Evolutionary conservation across 768 basidiomycete genomes (phyloP).

Genomic region (Termitomyces heimii): DNA sequence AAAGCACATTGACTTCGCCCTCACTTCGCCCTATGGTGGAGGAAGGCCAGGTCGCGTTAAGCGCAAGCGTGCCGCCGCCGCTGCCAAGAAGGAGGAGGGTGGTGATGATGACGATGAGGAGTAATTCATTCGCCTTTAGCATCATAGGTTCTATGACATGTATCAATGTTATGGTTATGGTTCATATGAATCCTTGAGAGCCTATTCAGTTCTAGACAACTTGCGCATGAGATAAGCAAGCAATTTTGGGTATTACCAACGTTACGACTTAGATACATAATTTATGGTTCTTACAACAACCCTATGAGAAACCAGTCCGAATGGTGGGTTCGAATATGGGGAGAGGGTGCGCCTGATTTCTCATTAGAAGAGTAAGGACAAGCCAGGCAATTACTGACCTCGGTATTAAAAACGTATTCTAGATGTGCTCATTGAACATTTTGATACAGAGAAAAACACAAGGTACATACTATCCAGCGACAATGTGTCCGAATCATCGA

Average conservation of each 20-base stretch:
- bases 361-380: background rate
- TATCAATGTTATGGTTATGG: constrained; percentile 17
- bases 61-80: constrained; percentile 95
- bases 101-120: constrained; percentile 91
- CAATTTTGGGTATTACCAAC: background rate
- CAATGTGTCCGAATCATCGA: constrained; percentile 66
- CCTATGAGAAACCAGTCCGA: constrained; percentile 22
- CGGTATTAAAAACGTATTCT: constrained; percentile 93
- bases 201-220: no score
- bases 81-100: constrained; percentile 86
- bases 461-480: constrained; percentile 63
- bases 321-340: constrained; percentile 27
- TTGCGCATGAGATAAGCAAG: no score
- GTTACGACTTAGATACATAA: background rate
- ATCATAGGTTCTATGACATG: constrained; percentile 7
- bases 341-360: constrained; percentile 26
- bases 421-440: background rate
- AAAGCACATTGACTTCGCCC: constrained; percentile 99
- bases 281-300: background rate
- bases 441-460: background rate
- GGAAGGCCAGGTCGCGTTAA: constrained; percentile 94
- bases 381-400: constrained; percentile 36
- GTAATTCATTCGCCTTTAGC: constrained; percentile 29
- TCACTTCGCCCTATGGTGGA: constrained; percentile 95
- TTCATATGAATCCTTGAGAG: constrained; percentile 12